A percentile compares a stretch with the other conserved stretches of the same genome.
phyloP scores from a whole-genome alignment of 192 early-diverging fungal species.

The Gonapodya sp. region DNA sequence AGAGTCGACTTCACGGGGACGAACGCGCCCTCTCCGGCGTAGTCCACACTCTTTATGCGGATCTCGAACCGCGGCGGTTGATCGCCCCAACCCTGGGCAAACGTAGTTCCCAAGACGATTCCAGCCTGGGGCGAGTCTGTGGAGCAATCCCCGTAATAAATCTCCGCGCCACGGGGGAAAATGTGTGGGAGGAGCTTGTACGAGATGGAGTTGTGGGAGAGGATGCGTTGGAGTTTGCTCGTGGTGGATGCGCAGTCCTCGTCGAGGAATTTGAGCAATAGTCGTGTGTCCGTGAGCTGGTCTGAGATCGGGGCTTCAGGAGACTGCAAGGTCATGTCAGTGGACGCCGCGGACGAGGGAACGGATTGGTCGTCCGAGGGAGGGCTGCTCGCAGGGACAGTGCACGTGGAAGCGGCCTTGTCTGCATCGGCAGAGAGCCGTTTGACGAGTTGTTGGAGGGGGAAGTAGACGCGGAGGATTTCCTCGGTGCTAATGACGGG shows the following conservation, averaged over 20 bases:
- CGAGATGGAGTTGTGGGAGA: background rate
- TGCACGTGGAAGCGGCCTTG: no score
- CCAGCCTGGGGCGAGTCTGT: background rate
- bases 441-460: background rate
- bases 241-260: background rate
- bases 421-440: background rate
- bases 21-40: background rate
- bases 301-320: background rate
- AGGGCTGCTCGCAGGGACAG: no score
- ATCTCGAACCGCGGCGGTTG: background rate
- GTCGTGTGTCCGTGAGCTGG: background rate
- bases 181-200: background rate
- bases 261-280: background rate
- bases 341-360: background rate
- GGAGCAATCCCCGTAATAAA: background rate
- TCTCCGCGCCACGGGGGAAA: background rate
- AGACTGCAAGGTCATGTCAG: background rate
- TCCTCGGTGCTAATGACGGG: background rate
- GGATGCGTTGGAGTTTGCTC: background rate
- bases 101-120: background rate
- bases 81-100: background rate
- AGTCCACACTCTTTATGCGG: background rate
- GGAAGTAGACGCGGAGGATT: background rate
- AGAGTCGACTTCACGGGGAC: background rate
- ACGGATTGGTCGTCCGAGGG: background rate